These are phyloP conservation scores for Acidiella bohemica DNA, from an alignment of 495 filamentous ascomycete species.

Conservation along the genomic window DNA sequence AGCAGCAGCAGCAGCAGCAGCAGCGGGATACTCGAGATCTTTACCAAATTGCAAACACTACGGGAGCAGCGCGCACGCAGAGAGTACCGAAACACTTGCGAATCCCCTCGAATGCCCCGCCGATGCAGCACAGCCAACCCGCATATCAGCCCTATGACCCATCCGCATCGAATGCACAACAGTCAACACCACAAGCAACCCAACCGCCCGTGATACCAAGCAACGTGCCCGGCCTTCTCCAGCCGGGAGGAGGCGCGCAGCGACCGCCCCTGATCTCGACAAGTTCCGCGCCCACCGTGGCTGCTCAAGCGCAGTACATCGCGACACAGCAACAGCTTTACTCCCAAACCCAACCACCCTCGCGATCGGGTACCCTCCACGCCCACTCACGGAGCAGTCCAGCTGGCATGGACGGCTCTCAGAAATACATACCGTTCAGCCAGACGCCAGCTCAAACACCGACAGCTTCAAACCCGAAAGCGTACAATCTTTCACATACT, in stretches of 20 bases:
- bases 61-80: too few relatives aligned
- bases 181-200: constrained; percentile 40
- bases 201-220: constrained; percentile 20
- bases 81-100: constrained; percentile 64
- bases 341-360: constrained; percentile 37
- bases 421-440: constrained; percentile 58
- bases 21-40: too few relatives aligned
- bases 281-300: constrained; percentile 54
- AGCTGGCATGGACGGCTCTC: constrained; percentile 47
- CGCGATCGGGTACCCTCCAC: constrained; percentile 55
- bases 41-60: too few relatives aligned
- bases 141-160: too few relatives aligned
- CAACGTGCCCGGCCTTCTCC: constrained; percentile 54
- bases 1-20: too few relatives aligned
- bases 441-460: constrained; percentile 54
- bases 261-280: too few relatives aligned
- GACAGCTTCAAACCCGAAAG: constrained; percentile 18
- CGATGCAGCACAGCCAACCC: constrained; percentile 39
- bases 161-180: too few relatives aligned
- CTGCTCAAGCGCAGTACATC: constrained; percentile 40
- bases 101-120: constrained; percentile 44
- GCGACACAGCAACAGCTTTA: constrained; percentile 46
- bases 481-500: constrained; percentile 21
- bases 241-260: constrained; percentile 46
- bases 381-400: constrained; percentile 76